Evolutionary conservation across 2,329 filamentous ascomycete genomes (phyloP).

Genomic region (Xylaria sp.): DNA sequence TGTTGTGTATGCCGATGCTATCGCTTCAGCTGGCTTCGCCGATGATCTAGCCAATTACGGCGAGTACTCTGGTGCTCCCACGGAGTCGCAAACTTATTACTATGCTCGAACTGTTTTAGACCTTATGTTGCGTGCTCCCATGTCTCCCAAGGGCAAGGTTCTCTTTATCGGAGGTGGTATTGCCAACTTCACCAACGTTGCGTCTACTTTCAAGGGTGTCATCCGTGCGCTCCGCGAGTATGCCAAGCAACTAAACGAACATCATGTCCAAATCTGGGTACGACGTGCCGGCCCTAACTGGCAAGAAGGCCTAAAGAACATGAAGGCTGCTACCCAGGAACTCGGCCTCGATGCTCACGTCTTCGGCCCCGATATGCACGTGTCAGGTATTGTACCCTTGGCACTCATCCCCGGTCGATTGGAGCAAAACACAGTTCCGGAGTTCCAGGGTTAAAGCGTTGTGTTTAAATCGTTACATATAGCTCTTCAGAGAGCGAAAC

Average conservation of each 20-base stretch:
- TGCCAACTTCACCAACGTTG: conserved; percentile 99
- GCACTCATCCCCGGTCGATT: conserved; percentile 77
- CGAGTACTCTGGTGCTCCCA: conserved; percentile 98
- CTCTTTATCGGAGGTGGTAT: conserved; percentile 99
- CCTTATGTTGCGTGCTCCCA: conserved; percentile 92
- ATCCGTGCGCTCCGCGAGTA: conserved; percentile 95
- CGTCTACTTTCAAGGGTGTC: conserved; percentile 99
- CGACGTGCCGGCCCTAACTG: conserved; percentile 93
- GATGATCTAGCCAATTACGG: conserved; percentile 99
- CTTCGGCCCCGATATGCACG: conserved; percentile 87
- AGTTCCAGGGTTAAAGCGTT: conserved; percentile 66
- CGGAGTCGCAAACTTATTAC: conserved; percentile 99
- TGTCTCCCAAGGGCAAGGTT: conserved; percentile 91
- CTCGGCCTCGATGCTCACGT: conserved; percentile 79
- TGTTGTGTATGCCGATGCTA: conserved; percentile 98
- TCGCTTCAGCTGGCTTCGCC: conserved; percentile 94
- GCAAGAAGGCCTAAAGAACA: conserved; percentile 99
- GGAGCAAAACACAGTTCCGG: conserved; percentile 69
- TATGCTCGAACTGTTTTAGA: conserved; percentile 97
- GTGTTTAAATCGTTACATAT: conserved; percentile 34
- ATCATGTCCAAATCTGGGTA: conserved; percentile 99
- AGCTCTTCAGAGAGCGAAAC: conserved; percentile 23
- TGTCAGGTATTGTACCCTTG: conserved; percentile 94
- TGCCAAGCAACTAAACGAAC: conserved; percentile 85
- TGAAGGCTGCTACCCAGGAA: conserved; percentile 95